Percentiles rank a stretch among this genome's conserved stretches.
phyloP scores from a whole-genome alignment of 306 rosid genomes.

The Medicago lupulina region DNA sequence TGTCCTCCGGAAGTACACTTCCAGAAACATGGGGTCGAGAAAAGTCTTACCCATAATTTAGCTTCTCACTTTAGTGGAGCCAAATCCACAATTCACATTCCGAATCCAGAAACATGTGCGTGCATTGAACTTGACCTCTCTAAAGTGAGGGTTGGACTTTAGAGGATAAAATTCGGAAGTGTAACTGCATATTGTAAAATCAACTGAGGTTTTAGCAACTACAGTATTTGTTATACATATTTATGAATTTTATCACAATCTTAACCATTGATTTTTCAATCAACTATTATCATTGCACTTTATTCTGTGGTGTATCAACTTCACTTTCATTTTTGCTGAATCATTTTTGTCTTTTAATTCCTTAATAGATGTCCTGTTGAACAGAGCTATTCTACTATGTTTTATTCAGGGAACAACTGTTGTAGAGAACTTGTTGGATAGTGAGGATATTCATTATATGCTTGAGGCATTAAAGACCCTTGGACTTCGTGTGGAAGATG shows the following conservation, averaged over 20 bases:
- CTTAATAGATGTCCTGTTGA: conserved; percentile 15
- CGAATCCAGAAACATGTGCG: too few relatives aligned
- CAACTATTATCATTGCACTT: not conserved
- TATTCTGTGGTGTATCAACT: conserved; percentile 12
- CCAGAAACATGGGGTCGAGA: not conserved
- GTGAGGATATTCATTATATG: conserved; percentile 97
- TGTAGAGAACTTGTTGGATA: conserved; percentile 87
- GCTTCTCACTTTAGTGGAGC: not conserved
- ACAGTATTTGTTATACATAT: not conserved
- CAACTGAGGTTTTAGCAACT: not conserved
- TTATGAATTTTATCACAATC: not conserved
- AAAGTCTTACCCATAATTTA: not conserved
- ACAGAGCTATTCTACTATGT: conserved; percentile 15
- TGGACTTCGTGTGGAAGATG: conserved; percentile 83
- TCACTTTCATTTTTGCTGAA: conserved; percentile 23
- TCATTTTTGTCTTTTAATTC: conserved; percentile 7
- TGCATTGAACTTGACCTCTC: not conserved
- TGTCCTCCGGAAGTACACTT: not conserved
- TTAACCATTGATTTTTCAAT: not conserved
- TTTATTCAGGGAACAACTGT: conserved; percentile 88
- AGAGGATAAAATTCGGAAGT: not conserved
- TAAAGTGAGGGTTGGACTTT: not conserved
- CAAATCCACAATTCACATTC: conserved; percentile 5
- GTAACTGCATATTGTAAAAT: not conserved
- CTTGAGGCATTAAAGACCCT: conserved; percentile 88